phyloP scores from a whole-genome alignment of 352 stramenopile species.

The Phytopythium aichiense region DNA sequence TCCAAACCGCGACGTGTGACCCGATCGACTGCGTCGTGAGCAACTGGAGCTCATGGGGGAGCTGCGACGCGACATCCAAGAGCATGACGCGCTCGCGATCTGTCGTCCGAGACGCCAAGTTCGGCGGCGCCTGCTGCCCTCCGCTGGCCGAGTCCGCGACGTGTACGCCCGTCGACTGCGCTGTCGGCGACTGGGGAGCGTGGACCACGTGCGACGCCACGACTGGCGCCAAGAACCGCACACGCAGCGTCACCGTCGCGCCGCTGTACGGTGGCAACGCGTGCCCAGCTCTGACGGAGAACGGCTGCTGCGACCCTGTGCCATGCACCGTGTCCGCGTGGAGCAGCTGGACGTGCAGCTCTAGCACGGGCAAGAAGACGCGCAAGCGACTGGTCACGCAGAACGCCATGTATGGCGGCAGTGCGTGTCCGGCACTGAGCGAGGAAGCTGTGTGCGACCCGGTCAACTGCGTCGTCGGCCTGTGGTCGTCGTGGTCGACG shows the following conservation, averaged over 20 bases:
- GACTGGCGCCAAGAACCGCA: slow-evolving; percentile 27
- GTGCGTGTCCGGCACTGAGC: slow-evolving; percentile 20
- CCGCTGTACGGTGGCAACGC: slow-evolving; percentile 37
- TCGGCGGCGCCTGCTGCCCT: slow-evolving; percentile 27
- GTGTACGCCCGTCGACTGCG: slow-evolving; percentile 41
- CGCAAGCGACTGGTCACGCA: slow-evolving; percentile 25
- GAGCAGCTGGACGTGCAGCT: slow-evolving; percentile 33
- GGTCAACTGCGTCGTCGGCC: slow-evolving; percentile 42
- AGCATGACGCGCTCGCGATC: slow-evolving; percentile 34
- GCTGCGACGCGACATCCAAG: slow-evolving; percentile 24
- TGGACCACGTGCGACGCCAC: slow-evolving; percentile 31
- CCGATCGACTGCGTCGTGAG: slow-evolving; percentile 51
- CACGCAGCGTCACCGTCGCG: slow-evolving; percentile 16
- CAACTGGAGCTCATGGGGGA: slow-evolving; percentile 29
- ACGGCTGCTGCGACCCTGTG: slow-evolving; percentile 32
- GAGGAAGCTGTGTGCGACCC: slow-evolving; percentile 36
- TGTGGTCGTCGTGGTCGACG: slow-evolving; percentile 22
- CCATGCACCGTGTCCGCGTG: slow-evolving; percentile 42
- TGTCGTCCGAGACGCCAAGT: slow-evolving; percentile 27
- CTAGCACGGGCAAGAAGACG: slow-evolving; percentile 25
- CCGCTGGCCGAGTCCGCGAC: slow-evolving; percentile 15
- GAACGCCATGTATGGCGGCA: slow-evolving; percentile 31
- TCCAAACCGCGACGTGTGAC: slow-evolving; percentile 37
- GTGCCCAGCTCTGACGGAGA: slow-evolving; percentile 24
- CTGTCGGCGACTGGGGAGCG: slow-evolving; percentile 20